Evolutionary conservation across 257 asterid species (phyloP).

Genomic region (Fraxinus pennsylvanica): DNA sequence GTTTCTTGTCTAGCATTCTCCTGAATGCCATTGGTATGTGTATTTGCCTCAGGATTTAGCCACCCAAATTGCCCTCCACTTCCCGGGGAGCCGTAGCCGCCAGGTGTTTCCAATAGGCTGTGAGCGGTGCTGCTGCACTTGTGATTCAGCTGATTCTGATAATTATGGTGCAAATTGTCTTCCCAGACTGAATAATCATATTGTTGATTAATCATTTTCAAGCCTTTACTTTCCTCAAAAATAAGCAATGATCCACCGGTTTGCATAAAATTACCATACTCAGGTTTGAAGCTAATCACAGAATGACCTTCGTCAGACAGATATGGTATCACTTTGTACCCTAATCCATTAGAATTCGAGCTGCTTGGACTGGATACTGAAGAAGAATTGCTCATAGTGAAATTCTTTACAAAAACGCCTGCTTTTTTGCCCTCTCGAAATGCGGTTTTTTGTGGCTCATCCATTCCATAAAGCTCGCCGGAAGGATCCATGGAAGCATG

Average conservation of each 20-base stretch:
- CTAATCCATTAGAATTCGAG: slow-evolving; percentile 64
- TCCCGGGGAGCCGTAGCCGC: slow-evolving; percentile 28
- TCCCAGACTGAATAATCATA: slow-evolving; percentile 64
- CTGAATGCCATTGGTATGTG: slow-evolving; percentile 26
- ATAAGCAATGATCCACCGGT: slow-evolving; percentile 54
- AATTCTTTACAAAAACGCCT: slow-evolving; percentile 35
- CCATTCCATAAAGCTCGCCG: slow-evolving; percentile 31
- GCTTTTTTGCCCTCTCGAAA: slow-evolving; percentile 41
- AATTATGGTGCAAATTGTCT: slow-evolving; percentile 38
- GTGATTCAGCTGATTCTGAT: slow-evolving; percentile 31
- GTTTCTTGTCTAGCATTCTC: slow-evolving; percentile 39
- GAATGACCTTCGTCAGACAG: slow-evolving; percentile 55
- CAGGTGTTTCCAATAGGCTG: slow-evolving; percentile 41
- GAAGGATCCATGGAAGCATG: slow-evolving; percentile 35
- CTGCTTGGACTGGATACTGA: slow-evolving; percentile 81
- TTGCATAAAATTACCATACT: slow-evolving; percentile 38
- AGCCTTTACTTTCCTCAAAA: slow-evolving; percentile 51
- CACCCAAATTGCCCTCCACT: slow-evolving; percentile 44
- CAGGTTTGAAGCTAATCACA: slow-evolving; percentile 55
- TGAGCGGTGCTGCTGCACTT: slow-evolving; percentile 29
- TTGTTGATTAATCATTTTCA: slow-evolving; percentile 37
- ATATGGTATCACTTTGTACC: slow-evolving; percentile 28
- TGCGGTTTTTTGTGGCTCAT: slow-evolving; percentile 21
- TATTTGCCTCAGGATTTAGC: slow-evolving; percentile 41
- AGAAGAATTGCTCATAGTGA: slow-evolving; percentile 51